phyloP scores from a whole-genome alignment of 2,329 filamentous ascomycete genomes.

The Sarocladium oryzae region DNA sequence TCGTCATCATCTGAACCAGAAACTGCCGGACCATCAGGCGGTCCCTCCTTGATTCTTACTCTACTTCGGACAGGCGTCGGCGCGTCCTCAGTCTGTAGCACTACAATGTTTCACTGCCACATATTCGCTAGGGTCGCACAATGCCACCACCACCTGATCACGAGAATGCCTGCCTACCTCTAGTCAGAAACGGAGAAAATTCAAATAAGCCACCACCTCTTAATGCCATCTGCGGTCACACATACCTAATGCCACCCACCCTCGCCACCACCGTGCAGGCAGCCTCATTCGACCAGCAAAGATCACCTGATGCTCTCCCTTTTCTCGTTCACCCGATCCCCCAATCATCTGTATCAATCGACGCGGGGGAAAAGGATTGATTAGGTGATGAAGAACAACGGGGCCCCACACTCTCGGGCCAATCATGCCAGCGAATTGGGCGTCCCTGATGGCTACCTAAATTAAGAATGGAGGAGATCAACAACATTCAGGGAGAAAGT shows the following conservation, averaged over 20 bases:
- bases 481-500: background rate
- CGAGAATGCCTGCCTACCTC: no score
- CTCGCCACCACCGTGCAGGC: no score
- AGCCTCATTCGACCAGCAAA: background rate
- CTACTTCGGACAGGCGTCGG: no score
- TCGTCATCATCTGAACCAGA: background rate
- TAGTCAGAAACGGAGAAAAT: background rate
- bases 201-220: background rate
- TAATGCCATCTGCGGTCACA: no score
- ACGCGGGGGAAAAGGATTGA: background rate
- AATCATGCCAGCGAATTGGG: slow-evolving; percentile 1
- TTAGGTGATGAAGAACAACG: background rate
- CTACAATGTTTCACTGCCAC: background rate
- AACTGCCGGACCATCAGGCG: no score
- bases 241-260: no score
- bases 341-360: no score
- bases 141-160: slow-evolving; percentile 1
- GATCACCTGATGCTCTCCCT: background rate
- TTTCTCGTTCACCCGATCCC: no score
- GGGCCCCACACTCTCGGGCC: background rate
- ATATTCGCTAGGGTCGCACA: no score
- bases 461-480: background rate
- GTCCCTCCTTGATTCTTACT: no score
- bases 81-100: no score
- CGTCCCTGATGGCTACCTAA: background rate